A percentile compares a stretch with the other conserved stretches of the same genome.
phyloP scores from a whole-genome alignment of 2,329 filamentous ascomycete genomes.

The Achaetomium macrosporum region DNA sequence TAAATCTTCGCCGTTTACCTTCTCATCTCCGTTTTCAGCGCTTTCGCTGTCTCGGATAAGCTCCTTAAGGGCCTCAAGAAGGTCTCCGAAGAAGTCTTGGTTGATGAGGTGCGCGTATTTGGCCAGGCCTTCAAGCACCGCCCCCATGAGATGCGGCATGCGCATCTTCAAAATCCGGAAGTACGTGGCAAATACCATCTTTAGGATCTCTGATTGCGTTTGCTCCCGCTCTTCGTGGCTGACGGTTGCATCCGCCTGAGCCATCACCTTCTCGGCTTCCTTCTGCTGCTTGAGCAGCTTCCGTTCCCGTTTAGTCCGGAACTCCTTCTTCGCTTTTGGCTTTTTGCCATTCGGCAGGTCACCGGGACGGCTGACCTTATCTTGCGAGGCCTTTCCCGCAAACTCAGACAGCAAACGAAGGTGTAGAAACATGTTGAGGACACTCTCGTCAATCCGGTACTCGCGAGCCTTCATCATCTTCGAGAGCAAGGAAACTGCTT shows the following conservation, averaged over 20 bases:
- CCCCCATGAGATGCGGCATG: conserved; percentile 83
- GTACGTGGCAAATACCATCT: conserved; percentile 91
- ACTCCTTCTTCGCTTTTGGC: conserved; percentile 70
- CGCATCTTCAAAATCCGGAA: conserved; percentile 88
- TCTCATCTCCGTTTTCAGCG: conserved; percentile 41
- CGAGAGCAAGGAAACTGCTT: conserved; percentile 75
- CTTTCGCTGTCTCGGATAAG: conserved; percentile 72
- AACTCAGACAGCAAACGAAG: conserved; percentile 86
- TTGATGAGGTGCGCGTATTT: conserved; percentile 97
- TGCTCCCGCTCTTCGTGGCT: conserved; percentile 87
- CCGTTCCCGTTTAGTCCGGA: conserved; percentile 79
- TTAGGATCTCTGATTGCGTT: conserved; percentile 92
- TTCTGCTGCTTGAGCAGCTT: conserved; percentile 84
- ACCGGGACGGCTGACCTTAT: conserved; percentile 57
- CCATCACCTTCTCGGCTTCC: conserved; percentile 85
- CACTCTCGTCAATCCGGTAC: conserved; percentile 75
- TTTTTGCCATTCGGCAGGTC: conserved; percentile 44
- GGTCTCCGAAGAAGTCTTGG: conserved; percentile 95
- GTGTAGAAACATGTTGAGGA: conserved; percentile 86
- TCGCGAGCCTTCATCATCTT: conserved; percentile 94
- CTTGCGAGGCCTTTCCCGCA: conserved; percentile 72
- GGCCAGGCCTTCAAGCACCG: conserved; percentile 87
- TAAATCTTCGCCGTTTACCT: conserved; percentile 39
- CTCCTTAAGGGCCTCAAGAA: conserved; percentile 90
- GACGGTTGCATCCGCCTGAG: conserved; percentile 82